A percentile compares a stretch with the other conserved stretches of the same genome.
phyloP scores from a whole-genome alignment of 2,329 filamentous ascomycete species.

The Calcarisporium arbuscula region DNA sequence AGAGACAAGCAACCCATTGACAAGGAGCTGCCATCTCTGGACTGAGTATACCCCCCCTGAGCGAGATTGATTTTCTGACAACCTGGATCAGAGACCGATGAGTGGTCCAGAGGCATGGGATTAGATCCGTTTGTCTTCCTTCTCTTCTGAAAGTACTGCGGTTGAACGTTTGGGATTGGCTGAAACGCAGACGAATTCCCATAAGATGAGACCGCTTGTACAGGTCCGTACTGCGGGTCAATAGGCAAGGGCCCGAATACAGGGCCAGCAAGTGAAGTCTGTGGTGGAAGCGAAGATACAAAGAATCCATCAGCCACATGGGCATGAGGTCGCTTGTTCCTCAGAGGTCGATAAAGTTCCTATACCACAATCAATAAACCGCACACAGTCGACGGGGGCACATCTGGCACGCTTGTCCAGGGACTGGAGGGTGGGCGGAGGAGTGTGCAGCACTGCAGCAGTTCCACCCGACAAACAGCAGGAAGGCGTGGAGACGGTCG shows the following conservation, averaged over 20 bases:
- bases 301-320: slow-evolving; percentile 18
- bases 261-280: slow-evolving; percentile 14
- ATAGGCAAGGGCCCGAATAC: slow-evolving; percentile 18
- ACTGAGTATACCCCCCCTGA: slow-evolving; percentile 14
- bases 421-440: no score
- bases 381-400: no score
- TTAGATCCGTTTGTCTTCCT: slow-evolving; percentile 21
- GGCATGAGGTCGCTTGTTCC: slow-evolving; percentile 22
- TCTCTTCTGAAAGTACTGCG: slow-evolving; percentile 23
- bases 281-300: slow-evolving; percentile 14
- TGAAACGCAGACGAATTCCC: slow-evolving; percentile 23
- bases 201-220: slow-evolving; percentile 23
- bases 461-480: no score
- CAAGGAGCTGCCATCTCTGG: no score
- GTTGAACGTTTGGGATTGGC: slow-evolving; percentile 19
- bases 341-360: slow-evolving; percentile 22
- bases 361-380: slow-evolving; percentile 32
- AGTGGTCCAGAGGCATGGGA: slow-evolving; percentile 23
- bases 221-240: slow-evolving; percentile 19
- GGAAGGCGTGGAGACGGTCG: no score
- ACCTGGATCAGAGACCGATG: slow-evolving; percentile 17
- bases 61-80: slow-evolving; percentile 24
- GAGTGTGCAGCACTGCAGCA: no score
- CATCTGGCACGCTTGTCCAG: no score
- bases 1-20: no score